phyloP scores from a whole-genome alignment of 768 basidiomycete genomes.

The Strobilomyces confusus region DNA sequence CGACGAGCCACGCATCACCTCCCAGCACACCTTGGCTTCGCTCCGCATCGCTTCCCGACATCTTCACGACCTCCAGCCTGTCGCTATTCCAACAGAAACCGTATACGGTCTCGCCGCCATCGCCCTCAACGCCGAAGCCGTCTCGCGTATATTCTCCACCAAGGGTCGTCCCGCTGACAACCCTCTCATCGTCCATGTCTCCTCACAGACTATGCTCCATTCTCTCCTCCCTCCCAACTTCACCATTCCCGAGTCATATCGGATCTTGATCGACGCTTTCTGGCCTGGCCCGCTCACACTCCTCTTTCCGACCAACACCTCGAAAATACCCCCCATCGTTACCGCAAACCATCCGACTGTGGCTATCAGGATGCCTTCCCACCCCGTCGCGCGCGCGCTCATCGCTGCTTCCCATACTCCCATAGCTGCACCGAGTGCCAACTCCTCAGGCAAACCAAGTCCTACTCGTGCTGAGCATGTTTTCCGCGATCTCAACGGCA shows the following conservation, averaged over 20 bases:
- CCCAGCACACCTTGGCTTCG: slow-evolving; percentile 47
- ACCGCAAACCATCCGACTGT: slow-evolving; percentile 79
- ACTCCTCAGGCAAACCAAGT: slow-evolving; percentile 90
- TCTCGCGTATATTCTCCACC: slow-evolving; percentile 71
- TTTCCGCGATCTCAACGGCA: slow-evolving; percentile 67
- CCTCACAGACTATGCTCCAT: slow-evolving; percentile 76
- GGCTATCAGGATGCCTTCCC: slow-evolving; percentile 91
- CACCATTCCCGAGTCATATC: slow-evolving; percentile 59
- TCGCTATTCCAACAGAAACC: slow-evolving; percentile 96
- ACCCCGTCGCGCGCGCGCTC: slow-evolving; percentile 87
- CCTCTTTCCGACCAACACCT: slow-evolving; percentile 73
- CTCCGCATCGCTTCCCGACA: slow-evolving; percentile 54
- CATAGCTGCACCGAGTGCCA: slow-evolving; percentile 92
- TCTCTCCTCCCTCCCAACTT: slow-evolving; percentile 68
- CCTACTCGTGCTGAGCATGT: slow-evolving; percentile 91
- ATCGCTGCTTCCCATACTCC: slow-evolving; percentile 73
- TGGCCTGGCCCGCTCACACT: slow-evolving; percentile 96
- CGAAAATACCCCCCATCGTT: slow-evolving; percentile 64
- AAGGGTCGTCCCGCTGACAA: slow-evolving; percentile 96
- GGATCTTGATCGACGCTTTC: slow-evolving; percentile 72
- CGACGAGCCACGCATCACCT: slow-evolving; percentile 47
- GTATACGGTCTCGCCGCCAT: slow-evolving; percentile 96
- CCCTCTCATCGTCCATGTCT: slow-evolving; percentile 95
- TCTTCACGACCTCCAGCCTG: slow-evolving; percentile 45
- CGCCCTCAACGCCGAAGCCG: slow-evolving; percentile 63